Conservation (phyloP, 2,329 filamentous ascomycete species). For the Colletotrichum gigasporum region DNA sequence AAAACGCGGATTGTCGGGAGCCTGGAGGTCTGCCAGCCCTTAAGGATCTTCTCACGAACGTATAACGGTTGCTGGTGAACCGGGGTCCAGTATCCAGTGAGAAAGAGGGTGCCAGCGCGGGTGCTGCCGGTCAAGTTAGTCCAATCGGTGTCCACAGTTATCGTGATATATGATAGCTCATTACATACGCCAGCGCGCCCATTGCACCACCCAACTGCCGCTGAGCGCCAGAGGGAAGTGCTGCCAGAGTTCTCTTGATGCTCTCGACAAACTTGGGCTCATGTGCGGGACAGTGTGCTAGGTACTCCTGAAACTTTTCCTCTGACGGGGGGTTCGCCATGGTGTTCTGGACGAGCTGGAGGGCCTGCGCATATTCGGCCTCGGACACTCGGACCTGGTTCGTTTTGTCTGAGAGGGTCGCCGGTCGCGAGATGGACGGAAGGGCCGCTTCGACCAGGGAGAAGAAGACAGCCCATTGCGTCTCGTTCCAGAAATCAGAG, state of each 20-base stretch:
- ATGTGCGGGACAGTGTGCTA: constrained; percentile 60
- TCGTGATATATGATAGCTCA: neutral
- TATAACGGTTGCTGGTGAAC: constrained; percentile 68
- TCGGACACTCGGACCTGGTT: constrained; percentile 57
- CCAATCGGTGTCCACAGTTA: neutral
- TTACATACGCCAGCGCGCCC: constrained; percentile 53
- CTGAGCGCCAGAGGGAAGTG: constrained; percentile 42
- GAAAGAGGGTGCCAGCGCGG: constrained; percentile 67
- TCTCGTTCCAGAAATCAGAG: constrained; percentile 51
- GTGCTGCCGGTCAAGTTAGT: constrained; percentile 55
- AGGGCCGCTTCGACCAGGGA: constrained; percentile 67
- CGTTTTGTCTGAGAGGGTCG: constrained; percentile 46
- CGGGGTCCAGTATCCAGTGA: constrained; percentile 74
- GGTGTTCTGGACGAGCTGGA: constrained; percentile 48
- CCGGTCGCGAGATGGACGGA: constrained; percentile 63
- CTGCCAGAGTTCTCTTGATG: constrained; percentile 53
- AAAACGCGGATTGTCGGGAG: constrained; percentile 64
- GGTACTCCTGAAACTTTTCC: constrained; percentile 59
- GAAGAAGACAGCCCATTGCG: constrained; percentile 64
- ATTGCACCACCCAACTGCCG: constrained; percentile 51
- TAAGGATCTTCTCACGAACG: constrained; percentile 69
- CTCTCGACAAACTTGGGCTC: constrained; percentile 62
- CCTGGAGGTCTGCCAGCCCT: constrained; percentile 68
- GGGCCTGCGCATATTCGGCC: constrained; percentile 56
- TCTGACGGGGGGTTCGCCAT: constrained; percentile 50